A percentile compares a stretch with the other conserved stretches of the same genome.
Evolutionary conservation across 495 filamentous ascomycete genomes (phyloP).

Genomic region (Penicillium paxilli): DNA sequence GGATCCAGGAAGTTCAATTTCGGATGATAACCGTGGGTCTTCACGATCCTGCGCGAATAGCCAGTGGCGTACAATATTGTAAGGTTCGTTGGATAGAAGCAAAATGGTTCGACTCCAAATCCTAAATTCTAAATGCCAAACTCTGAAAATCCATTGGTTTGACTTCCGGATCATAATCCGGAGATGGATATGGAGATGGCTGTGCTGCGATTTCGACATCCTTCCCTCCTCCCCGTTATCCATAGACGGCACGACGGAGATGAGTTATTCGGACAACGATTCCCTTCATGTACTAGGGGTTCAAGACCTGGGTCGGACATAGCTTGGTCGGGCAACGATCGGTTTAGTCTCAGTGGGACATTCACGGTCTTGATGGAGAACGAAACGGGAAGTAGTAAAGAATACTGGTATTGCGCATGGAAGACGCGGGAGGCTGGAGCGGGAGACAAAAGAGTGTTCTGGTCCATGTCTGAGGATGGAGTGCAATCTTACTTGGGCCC

Average conservation of each 20-base stretch:
- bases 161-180: neutral
- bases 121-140: neutral
- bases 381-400: neutral
- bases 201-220: neutral
- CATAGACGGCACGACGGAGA: neutral
- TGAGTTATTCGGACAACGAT: neutral
- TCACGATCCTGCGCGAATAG: neutral
- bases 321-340: neutral
- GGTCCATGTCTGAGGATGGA: conserved; percentile 3
- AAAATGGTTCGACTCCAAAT: neutral
- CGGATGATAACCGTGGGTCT: conserved; percentile 21
- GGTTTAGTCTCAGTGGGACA: neutral
- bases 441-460: neutral
- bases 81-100: neutral
- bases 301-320: neutral
- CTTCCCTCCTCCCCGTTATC: too few species aligned
- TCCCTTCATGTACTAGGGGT: neutral
- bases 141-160: neutral
- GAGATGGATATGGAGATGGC: too few species aligned
- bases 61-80: too few species aligned
- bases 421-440: neutral
- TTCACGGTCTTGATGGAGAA: neutral
- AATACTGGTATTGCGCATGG: neutral
- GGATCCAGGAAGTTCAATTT: conserved; percentile 13
- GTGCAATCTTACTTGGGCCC: conserved; percentile 15